Conservation (phyloP, 208 protist genomes). For the Trypanosoma theileri region DNA sequence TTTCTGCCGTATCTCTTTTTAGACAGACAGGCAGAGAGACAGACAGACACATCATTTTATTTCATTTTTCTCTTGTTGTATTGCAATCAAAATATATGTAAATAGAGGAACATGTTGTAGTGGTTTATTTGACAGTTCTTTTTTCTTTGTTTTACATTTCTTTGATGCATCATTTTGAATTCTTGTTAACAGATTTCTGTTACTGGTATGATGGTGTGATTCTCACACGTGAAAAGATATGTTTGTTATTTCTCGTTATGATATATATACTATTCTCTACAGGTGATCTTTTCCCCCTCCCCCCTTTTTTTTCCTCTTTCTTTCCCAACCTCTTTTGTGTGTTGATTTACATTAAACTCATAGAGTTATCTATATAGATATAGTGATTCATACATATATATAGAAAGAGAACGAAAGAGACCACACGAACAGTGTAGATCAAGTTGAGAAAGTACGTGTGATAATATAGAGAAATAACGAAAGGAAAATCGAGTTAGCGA, state of each 20-base stretch:
- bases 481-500: too few relatives aligned
- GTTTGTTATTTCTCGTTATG: too few relatives aligned
- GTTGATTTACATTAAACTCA: background rate
- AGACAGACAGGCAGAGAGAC: too few relatives aligned
- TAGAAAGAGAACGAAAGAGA: too few relatives aligned
- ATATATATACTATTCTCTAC: slow-evolving; percentile 6
- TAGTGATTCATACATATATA: background rate
- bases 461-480: too few relatives aligned
- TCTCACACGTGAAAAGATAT: background rate
- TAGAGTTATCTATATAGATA: slow-evolving; percentile 12
- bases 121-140: background rate
- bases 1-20: background rate
- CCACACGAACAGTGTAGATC: too few relatives aligned
- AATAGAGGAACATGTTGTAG: background rate
- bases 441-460: too few relatives aligned
- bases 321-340: background rate
- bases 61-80: background rate
- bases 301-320: slow-evolving; percentile 12
- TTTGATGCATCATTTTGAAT: background rate
- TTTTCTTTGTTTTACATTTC: slow-evolving; percentile 2
- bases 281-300: background rate
- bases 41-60: background rate
- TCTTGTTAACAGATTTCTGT: background rate
- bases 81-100: background rate
- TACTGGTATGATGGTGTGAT: background rate